A percentile compares a stretch with the other conserved stretches of the same genome.
These are phyloP conservation scores for Fraxinus floribunda DNA, from an alignment of 305 asterid species.

Conservation along the genomic window DNA sequence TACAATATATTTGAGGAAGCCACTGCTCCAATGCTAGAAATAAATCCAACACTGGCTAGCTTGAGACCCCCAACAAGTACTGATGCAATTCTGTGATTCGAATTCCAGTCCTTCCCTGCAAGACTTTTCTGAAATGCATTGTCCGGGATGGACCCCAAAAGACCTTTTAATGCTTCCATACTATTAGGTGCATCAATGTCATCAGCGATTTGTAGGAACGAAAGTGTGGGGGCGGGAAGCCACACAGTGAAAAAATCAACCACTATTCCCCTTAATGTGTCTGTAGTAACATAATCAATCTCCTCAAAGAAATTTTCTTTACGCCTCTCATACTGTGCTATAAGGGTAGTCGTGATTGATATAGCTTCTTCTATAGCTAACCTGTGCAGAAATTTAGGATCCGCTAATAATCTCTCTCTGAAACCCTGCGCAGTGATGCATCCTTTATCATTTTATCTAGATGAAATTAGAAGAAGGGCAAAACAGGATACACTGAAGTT, in stretches of 20 bases:
- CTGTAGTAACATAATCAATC: slow-evolving; percentile 84
- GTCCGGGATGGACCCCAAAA: slow-evolving; percentile 90
- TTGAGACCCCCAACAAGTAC: slow-evolving; percentile 86
- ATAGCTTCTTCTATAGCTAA: slow-evolving; percentile 94
- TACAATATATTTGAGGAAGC: slow-evolving; percentile 70
- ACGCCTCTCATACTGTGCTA: slow-evolving; percentile 84
- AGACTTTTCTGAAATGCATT: slow-evolving; percentile 84
- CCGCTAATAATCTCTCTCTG: slow-evolving; percentile 91
- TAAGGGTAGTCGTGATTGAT: slow-evolving; percentile 78
- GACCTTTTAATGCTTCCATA: slow-evolving; percentile 70
- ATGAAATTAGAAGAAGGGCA: slow-evolving; percentile 3
- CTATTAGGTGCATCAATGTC: slow-evolving; percentile 49
- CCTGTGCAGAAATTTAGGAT: slow-evolving; percentile 80
- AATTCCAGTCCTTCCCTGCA: slow-evolving; percentile 77
- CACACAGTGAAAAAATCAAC: slow-evolving; percentile 96
- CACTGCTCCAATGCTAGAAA: slow-evolving; percentile 95
- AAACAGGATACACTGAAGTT: slow-evolving; percentile 12
- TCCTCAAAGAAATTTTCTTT: slow-evolving; percentile 77
- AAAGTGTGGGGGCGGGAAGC: slow-evolving; percentile 95
- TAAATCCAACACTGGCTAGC: slow-evolving; percentile 83
- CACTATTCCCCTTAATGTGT: slow-evolving; percentile 70
- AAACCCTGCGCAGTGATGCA: slow-evolving; percentile 67
- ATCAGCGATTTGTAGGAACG: slow-evolving; percentile 61
- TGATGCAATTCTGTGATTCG: slow-evolving; percentile 81
- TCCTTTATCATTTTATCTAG: neutral